A percentile compares a stretch with the other conserved stretches of the same genome.
Evolutionary conservation across 495 filamentous ascomycete genomes (phyloP).

Genomic region (Penicillium daleae): DNA sequence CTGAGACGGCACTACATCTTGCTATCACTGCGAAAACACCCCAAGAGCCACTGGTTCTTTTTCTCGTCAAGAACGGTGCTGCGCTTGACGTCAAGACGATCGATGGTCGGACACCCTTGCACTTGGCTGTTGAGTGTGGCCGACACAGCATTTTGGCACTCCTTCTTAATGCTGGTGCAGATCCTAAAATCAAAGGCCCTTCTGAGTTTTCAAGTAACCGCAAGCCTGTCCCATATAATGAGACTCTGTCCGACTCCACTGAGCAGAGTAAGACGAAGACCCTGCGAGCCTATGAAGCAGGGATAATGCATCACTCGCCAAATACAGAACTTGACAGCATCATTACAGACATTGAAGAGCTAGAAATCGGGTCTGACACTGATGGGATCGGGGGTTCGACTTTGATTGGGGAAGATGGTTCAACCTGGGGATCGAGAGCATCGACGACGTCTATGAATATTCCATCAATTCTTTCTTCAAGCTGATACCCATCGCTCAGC

Average conservation of each 20-base stretch:
- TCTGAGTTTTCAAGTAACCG: constrained; percentile 19
- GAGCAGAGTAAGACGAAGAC: neutral
- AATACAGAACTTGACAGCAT: constrained; percentile 23
- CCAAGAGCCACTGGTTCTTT: constrained; percentile 18
- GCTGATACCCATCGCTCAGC: constrained; percentile 3
- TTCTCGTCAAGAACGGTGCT: constrained; percentile 41
- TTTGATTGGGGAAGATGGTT: constrained; percentile 17
- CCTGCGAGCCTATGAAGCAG: neutral
- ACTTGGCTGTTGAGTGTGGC: constrained; percentile 42
- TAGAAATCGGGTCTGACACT: constrained; percentile 18
- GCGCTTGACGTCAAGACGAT: constrained; percentile 32
- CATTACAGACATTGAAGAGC: constrained; percentile 29
- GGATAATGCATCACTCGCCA: neutral
- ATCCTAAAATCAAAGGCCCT: constrained; percentile 27
- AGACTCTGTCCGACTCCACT: neutral
- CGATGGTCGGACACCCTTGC: constrained; percentile 43
- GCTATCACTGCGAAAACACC: constrained; percentile 25
- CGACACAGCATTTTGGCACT: constrained; percentile 32
- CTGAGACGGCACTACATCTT: constrained; percentile 38
- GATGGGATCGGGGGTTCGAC: constrained; percentile 15
- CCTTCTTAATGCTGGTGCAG: constrained; percentile 35
- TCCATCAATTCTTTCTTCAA: constrained; percentile 10
- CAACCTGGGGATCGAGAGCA: constrained; percentile 14
- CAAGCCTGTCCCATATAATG: neutral
- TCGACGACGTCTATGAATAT: constrained; percentile 12